phyloP scores from a whole-genome alignment of 352 stramenopile species.

The Pythium brassicae region DNA sequence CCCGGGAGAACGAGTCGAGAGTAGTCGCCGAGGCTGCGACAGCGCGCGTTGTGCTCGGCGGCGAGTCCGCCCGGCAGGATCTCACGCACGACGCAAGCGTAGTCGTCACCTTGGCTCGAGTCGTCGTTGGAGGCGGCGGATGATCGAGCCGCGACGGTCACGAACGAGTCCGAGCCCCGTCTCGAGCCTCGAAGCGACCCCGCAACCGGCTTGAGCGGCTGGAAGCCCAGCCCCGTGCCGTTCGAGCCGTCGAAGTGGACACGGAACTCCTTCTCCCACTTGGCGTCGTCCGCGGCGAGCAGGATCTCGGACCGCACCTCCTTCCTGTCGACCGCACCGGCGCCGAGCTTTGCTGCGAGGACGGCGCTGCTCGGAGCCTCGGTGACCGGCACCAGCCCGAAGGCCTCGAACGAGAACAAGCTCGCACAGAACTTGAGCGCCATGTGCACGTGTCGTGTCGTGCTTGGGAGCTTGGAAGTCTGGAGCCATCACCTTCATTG shows the following conservation, averaged over 20 bases:
- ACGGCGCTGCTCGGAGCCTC: constrained; percentile 16
- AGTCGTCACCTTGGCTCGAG: constrained; percentile 5
- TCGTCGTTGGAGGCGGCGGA: neutral
- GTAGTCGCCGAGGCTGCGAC: constrained; percentile 35
- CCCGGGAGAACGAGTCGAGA: constrained; percentile 36
- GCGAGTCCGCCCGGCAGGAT: constrained; percentile 34
- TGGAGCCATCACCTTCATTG: neutral
- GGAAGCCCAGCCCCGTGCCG: constrained; percentile 47
- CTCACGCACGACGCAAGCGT: constrained; percentile 39
- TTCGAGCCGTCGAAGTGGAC: constrained; percentile 50
- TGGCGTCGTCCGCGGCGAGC: constrained; percentile 13
- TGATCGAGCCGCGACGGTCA: constrained; percentile 2
- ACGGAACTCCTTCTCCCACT: constrained; percentile 56
- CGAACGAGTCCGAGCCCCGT: neutral
- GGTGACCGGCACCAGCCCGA: too few species aligned
- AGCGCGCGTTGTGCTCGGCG: constrained; percentile 52
- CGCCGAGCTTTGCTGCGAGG: neutral
- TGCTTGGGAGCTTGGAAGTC: neutral
- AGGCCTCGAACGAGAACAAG: constrained; percentile 14
- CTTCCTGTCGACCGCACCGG: neutral
- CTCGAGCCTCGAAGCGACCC: too few species aligned
- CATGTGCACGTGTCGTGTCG: too few species aligned
- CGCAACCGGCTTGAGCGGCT: constrained; percentile 2
- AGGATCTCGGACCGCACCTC: constrained; percentile 5
- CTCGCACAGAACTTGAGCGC: constrained; percentile 50